Base-by-base conservation (phyloP, 2,329 filamentous ascomycete genomes). In the Orbilia ellipsospora region DNA sequence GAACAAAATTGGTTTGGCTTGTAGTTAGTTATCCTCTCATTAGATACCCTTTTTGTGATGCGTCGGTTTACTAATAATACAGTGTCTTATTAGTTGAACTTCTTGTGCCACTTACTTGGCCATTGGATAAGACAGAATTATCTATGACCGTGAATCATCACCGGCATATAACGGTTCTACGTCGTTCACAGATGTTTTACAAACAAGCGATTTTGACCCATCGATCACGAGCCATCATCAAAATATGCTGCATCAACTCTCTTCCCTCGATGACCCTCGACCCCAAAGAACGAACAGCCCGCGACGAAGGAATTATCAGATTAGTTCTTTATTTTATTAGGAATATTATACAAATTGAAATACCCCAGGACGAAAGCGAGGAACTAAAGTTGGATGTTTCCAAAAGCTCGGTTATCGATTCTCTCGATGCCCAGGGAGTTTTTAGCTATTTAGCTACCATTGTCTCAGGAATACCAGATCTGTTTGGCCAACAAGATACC, bases 61-160 rank as follows among this genome's bases (percentile, higher is more conserved):
- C 42, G 36, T 50, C 20, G 15, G n/a, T 26, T 45, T 6, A n/a
- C 28, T 23, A 63, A 52, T 13, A 20, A n/a, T 23, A 1, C 5
- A 1, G 5, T 36, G 31, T 54, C 59, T 62, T 67, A n/a, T 66
- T 62, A 87, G 85, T 97, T 82, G 94, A 99, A 83, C 85, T 99
- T 56, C 87, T 99, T 80, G 92, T 96, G 0, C 93, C 94, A 3
- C 84, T 99, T 80, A 99, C 95, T 16, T 98, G 94, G 94, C 94
- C 95, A 0, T 86, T 97, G 80, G 92, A 97, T 77, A 88, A 89
- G 78, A 89, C 94, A 73, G 86, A 88, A 77, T 89, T 91, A 73
- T 88, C 91, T 80, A 94, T 95, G 88, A 98, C 93, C 2, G 85
- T 93, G 79, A 98, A 99, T 81, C 93, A 98, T 82, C 91, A 97